Evolutionary conservation across 1,284 basidiomycete species (phyloP), one percentile per base, ranked within the genome.

Genomic region (Tylopilus sp.): DNA sequence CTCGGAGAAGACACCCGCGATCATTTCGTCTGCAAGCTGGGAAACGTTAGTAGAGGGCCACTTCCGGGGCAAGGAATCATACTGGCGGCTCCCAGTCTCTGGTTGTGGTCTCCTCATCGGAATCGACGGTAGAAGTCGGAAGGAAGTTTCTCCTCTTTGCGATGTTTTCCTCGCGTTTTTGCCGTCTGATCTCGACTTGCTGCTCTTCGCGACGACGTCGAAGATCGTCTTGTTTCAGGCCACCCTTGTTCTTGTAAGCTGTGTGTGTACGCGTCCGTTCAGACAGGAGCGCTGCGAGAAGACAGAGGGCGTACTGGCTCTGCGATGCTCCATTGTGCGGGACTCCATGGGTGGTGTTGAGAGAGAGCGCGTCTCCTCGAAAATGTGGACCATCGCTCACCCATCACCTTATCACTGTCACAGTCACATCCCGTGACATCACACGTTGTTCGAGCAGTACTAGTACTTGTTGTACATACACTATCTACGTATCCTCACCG

Each of bases 131-230:
- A 44, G 83, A 71, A 22, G 84, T 79, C 33, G 90, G 86, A 61
- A 92, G 81, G 69, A 96, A 91, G 74, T 97, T 97, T 60, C 94
- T 82, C 72, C 94, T 84, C 81, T 98, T 98, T 59, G 94, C 91
- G 57, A 98, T 95, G 70, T 93, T 94, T 74, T 98, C 94, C 71
- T 98, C 94, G 63, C 95, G 83, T 78, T 97, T 97, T 77, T 94
- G 92, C 69, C 92, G 84, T 69, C 94, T 84, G 79, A 98, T 97
- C 80, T 98, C 95, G 54, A 98, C 94, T 69, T 97, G 94, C 71
- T 95, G 92, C 72, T 98, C 94, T 73, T 98, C 94, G 58, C 94
- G 86, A 72, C 94, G 87, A 74, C 94, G 88, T 69, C 95, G 85
- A 64, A 97, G 88, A 63, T 90, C 88, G 59, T 94, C 91, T 64